Base-by-base conservation (phyloP, 768 basidiomycete genomes). In the Pleurotus djamor region DNA sequence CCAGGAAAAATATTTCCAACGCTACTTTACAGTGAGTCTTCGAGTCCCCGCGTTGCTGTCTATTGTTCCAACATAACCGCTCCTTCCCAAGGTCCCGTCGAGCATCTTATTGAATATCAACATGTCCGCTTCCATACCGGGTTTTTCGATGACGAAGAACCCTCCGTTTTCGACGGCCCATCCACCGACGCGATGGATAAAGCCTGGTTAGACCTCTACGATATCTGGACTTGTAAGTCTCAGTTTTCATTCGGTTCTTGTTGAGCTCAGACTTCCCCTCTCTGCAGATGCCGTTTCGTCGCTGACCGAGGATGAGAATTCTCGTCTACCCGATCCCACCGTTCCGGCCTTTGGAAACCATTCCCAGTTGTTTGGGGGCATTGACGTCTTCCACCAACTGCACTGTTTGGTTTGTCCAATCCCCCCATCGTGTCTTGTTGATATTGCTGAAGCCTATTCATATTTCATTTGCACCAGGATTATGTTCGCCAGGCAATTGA, bases 371-470 rank as follows among this genome's bases (percentile, higher is more conserved):
- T 59, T 67, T 13, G 63, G 57, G 3, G 59, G 51, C 5, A 35
- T 68, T 3, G 68, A 70, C n/a, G 68, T 70, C 10, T 70, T 69
- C 59, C 69, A 70, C 57, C 65, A 69, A 45, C 50, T 70, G 14
- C 69, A 70, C 52, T 68, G 68, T 50, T 54, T 70, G 17, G 68
- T 67, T 58, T 2, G 63, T 64, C 14, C 4, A 16, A 36, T 32
- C 4, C 5, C 38, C 9, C 13, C 9, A 55, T 2, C 16, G n/a
- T n/a, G n/a, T n/a, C n/a, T n/a, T n/a, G n/a, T n/a, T n/a, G n/a
- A n/a, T n/a, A n/a, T n/a, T n/a, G n/a, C n/a, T n/a, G n/a, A n/a
- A n/a, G n/a, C n/a, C n/a, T n/a, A n/a, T 10, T 8, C 35, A 12
- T 4, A 28, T 36, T 16, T 17, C 17, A 17, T 14, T 17, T n/a